phyloP scores from a whole-genome alignment of 768 basidiomycete species.

The Tylopilus sp. region DNA sequence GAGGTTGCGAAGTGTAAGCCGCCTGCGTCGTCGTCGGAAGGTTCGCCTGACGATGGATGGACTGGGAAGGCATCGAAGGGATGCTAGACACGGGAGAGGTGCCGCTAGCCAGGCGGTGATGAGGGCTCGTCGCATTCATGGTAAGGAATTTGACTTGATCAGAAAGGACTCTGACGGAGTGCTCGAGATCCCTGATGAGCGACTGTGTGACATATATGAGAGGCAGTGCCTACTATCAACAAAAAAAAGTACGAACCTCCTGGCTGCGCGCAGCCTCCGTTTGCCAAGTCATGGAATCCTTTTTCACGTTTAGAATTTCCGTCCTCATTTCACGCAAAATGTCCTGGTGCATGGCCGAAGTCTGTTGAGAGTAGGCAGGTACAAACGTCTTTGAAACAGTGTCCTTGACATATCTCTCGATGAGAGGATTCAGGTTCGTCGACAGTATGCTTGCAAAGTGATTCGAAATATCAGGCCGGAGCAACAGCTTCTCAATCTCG shows the following conservation, averaged over 20 bases:
- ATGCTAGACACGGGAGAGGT: constrained; percentile 32
- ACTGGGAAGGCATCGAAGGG: constrained; percentile 36
- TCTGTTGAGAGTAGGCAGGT: constrained; percentile 72
- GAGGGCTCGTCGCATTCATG: constrained; percentile 45
- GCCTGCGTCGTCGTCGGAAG: constrained; percentile 37
- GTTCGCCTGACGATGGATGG: constrained; percentile 35
- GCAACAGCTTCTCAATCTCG: constrained; percentile 76
- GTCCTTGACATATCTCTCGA: constrained; percentile 82
- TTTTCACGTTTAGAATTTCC: constrained; percentile 75
- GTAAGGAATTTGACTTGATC: constrained; percentile 82
- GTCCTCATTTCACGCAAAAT: constrained; percentile 68
- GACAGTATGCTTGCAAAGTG: constrained; percentile 77
- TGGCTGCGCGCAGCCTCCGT: constrained; percentile 72
- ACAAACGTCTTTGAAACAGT: constrained; percentile 69
- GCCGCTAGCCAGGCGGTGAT: constrained; percentile 34
- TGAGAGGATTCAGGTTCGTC: constrained; percentile 65
- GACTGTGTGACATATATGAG: constrained; percentile 40
- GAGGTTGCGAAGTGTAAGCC: constrained; percentile 31
- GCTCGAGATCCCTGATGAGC: constrained; percentile 78
- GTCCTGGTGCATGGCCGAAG: constrained; percentile 77
- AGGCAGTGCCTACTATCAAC: neutral
- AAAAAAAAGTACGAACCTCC: constrained; percentile 50
- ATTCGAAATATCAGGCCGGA: constrained; percentile 70
- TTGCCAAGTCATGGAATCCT: constrained; percentile 80
- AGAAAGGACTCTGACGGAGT: constrained; percentile 65